Percentiles rank a stretch among this genome's conserved stretches.
Evolutionary conservation across 192 early-diverging fungal species (phyloP).

Genomic region (Rhizophagus clarus): DNA sequence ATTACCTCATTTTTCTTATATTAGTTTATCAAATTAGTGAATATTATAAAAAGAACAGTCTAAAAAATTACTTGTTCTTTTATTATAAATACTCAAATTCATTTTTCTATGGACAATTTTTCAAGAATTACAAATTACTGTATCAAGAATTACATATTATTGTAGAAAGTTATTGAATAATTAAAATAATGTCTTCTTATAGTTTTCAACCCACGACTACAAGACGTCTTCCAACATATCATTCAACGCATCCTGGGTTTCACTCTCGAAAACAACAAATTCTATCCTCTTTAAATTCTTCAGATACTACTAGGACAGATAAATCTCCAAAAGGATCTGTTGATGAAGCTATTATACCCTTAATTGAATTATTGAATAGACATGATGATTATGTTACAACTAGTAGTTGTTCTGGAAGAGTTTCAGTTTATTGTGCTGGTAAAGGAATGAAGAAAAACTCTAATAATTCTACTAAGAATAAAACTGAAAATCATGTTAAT

Average conservation of each 20-base stretch:
- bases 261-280: slow-evolving; percentile 40
- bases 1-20: too few species aligned
- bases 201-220: background rate
- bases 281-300: slow-evolving; percentile 35
- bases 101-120: too few species aligned
- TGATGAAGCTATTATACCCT: slow-evolving; percentile 50
- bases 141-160: too few species aligned
- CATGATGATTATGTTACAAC: slow-evolving; percentile 59
- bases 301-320: slow-evolving; percentile 39
- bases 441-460: slow-evolving; percentile 30
- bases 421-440: slow-evolving; percentile 52
- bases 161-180: background rate
- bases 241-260: slow-evolving; percentile 34
- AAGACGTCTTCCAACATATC: background rate
- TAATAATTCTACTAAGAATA: background rate
- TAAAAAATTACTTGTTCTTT: too few species aligned
- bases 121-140: too few species aligned
- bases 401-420: slow-evolving; percentile 55
- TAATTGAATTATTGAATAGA: slow-evolving; percentile 52
- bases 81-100: too few species aligned
- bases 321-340: slow-evolving; percentile 59
- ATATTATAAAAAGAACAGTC: too few species aligned
- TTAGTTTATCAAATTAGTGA: too few species aligned
- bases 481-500: background rate
- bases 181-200: background rate